Conservation (phyloP, 2,329 filamentous ascomycete species). For the Aspergillus hortae region DNA sequence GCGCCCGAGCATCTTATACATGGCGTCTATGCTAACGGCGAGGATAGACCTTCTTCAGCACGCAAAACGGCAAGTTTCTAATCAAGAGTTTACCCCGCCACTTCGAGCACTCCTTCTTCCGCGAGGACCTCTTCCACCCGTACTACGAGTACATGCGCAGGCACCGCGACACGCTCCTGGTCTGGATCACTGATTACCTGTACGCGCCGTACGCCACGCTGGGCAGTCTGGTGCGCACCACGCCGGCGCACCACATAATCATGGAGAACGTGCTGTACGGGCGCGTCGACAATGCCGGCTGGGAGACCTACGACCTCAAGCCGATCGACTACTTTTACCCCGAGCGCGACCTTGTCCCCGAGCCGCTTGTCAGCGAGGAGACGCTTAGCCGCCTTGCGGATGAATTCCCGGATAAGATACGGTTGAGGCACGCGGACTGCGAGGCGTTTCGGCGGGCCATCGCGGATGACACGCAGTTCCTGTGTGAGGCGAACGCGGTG, state of each 20-base stretch:
- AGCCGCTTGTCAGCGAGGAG: slow-evolving; percentile 59
- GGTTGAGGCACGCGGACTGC: slow-evolving; percentile 54
- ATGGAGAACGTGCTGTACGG: slow-evolving; percentile 74
- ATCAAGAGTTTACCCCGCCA: slow-evolving; percentile 67
- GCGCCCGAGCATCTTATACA: too few species aligned
- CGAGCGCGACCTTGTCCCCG: slow-evolving; percentile 66
- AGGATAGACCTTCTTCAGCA: slow-evolving; percentile 64
- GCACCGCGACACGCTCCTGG: slow-evolving; percentile 60
- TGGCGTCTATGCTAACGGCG: not conserved
- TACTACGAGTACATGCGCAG: slow-evolving; percentile 63
- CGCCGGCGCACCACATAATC: slow-evolving; percentile 69
- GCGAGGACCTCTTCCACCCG: slow-evolving; percentile 60
- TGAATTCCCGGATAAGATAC: slow-evolving; percentile 63
- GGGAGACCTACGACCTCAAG: slow-evolving; percentile 74
- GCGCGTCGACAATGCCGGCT: slow-evolving; percentile 49
- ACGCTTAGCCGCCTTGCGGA: slow-evolving; percentile 66
- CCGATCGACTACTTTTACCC: slow-evolving; percentile 73
- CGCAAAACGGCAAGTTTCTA: slow-evolving; percentile 62
- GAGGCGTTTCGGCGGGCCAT: slow-evolving; percentile 55
- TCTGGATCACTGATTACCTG: slow-evolving; percentile 69
- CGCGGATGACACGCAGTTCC: slow-evolving; percentile 60
- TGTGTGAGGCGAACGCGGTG: slow-evolving; percentile 62
- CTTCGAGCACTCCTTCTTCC: slow-evolving; percentile 70
- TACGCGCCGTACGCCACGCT: slow-evolving; percentile 54
- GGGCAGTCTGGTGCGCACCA: slow-evolving; percentile 57